Percentiles rank a stretch among this genome's conserved stretches.
These are phyloP conservation scores for Aspergillus sp. DNA, from an alignment of 2,329 filamentous ascomycete genomes.

Conservation along the genomic window DNA sequence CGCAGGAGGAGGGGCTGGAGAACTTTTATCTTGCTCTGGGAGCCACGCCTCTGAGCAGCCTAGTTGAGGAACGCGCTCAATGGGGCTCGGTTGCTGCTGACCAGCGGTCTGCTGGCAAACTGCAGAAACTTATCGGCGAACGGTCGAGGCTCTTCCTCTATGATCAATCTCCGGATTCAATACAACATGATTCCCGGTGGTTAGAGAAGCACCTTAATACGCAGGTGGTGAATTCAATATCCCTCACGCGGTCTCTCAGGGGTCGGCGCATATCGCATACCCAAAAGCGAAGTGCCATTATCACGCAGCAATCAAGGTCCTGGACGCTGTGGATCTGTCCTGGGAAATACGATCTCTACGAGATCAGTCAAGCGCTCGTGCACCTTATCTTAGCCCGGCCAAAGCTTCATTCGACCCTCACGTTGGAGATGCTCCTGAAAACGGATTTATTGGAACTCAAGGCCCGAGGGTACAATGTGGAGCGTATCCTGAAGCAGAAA, in stretches of 20 bases:
- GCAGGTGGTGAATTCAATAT: slow-evolving; percentile 66
- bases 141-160: slow-evolving; percentile 83
- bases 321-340: slow-evolving; percentile 69
- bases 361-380: slow-evolving; percentile 81
- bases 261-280: slow-evolving; percentile 60
- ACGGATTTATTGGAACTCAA: slow-evolving; percentile 73
- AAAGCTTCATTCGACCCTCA: slow-evolving; percentile 79
- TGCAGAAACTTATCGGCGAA: slow-evolving; percentile 77
- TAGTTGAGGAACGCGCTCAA: slow-evolving; percentile 68
- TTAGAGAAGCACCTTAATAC: slow-evolving; percentile 76
- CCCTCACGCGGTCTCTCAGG: slow-evolving; percentile 64
- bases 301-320: slow-evolving; percentile 46
- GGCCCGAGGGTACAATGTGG: slow-evolving; percentile 89
- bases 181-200: slow-evolving; percentile 84
- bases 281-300: slow-evolving; percentile 67
- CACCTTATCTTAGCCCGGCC: slow-evolving; percentile 70
- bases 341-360: slow-evolving; percentile 70
- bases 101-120: slow-evolving; percentile 56
- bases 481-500: slow-evolving; percentile 81
- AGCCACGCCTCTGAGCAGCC: slow-evolving; percentile 61
- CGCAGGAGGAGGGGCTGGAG: slow-evolving; percentile 80
- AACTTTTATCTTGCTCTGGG: slow-evolving; percentile 76
- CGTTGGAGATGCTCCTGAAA: slow-evolving; percentile 82
- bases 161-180: slow-evolving; percentile 65
- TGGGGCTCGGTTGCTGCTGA: slow-evolving; percentile 59